Evolutionary conservation across 2,329 filamentous ascomycete species (phyloP), one percentile per base, ranked within the genome.

Genomic region (Xylaria multiplex): DNA sequence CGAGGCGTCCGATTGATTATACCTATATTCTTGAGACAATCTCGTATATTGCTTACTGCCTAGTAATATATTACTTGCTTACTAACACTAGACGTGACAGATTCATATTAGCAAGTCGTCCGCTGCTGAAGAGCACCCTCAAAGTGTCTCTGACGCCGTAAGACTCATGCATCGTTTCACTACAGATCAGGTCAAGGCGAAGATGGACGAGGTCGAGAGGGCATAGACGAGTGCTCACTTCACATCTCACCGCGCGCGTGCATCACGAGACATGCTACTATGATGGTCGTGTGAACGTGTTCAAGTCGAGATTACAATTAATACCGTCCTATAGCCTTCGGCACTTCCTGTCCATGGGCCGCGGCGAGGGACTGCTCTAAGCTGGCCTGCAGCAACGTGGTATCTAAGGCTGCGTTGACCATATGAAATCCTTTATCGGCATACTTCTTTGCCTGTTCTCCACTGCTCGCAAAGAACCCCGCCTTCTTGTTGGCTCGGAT

Each of bases 91-190:
- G 13, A 30, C 7, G 45, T 53, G 5, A 24, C 58, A 88, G 86
- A 87, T 88, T 69, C 86, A 89, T 66, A 82, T 94, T 67, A 89
- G 88, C 80, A 89, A 86, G 71, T 79, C 81, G 11, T 79, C 78
- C 7, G 77, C 82, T 1, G 80, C 81, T 11, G 81, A 84, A 58
- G 87, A 87, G 69, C 78, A 84, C 27, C 83, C 87, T 3, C 80
- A 82, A 62, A 85, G 84, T 3, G 86, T 86, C 1, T 83, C 84
- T 6, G 81, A 87, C 67, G 88, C 90, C 1, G 79, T 86, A 62
- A 93, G 93, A 77, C 81, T 94, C 54, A 94, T 94, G 91, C 92
- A 94, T 77, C 85, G 90, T 19, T 92, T 94, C 78, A 90, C 86
- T 0, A 80, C 85, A 30, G 85, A 88, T 4, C 85, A 93, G 65